Evolutionary conservation across 225 moss, liverwort and hornwort genomes (phyloP).

Genomic region (Takakia lepidozioides): DNA sequence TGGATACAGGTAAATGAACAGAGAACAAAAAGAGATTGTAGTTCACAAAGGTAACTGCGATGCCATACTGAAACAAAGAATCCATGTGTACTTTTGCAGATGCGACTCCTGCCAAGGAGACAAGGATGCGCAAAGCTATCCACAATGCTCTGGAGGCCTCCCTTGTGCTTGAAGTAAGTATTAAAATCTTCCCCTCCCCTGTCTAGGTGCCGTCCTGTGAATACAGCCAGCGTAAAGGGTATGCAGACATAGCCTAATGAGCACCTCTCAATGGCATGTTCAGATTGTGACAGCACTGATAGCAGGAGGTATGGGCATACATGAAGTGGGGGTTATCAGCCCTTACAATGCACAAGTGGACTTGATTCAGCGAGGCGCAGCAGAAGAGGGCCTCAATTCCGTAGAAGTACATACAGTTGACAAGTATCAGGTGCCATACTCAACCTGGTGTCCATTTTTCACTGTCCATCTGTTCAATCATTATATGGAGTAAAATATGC

Average conservation of each 20-base stretch:
- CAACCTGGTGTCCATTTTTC: too few species aligned
- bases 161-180: constrained; percentile 22
- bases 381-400: constrained; percentile 14
- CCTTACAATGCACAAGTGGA: constrained; percentile 57
- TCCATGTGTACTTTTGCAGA: too few species aligned
- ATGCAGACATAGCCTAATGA: too few species aligned
- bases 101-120: constrained; percentile 10
- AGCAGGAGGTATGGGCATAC: constrained; percentile 21
- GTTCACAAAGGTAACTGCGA: too few species aligned
- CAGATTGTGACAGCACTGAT: constrained; percentile 22
- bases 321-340: constrained; percentile 40
- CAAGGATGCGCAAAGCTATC: constrained; percentile 21
- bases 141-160: constrained; percentile 28
- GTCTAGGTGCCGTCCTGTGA: too few species aligned
- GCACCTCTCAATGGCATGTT: not conserved
- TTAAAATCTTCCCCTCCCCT: not conserved
- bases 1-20: constrained; percentile 36
- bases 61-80: too few species aligned
- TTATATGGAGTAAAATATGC: too few species aligned
- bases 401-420: constrained; percentile 52
- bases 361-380: constrained; percentile 20
- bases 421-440: constrained; percentile 35
- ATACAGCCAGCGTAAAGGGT: too few species aligned
- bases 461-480: too few species aligned
- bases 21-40: too few species aligned